Base-by-base conservation (phyloP, 1,284 basidiomycete genomes). In the Clitocybe nebularis region DNA sequence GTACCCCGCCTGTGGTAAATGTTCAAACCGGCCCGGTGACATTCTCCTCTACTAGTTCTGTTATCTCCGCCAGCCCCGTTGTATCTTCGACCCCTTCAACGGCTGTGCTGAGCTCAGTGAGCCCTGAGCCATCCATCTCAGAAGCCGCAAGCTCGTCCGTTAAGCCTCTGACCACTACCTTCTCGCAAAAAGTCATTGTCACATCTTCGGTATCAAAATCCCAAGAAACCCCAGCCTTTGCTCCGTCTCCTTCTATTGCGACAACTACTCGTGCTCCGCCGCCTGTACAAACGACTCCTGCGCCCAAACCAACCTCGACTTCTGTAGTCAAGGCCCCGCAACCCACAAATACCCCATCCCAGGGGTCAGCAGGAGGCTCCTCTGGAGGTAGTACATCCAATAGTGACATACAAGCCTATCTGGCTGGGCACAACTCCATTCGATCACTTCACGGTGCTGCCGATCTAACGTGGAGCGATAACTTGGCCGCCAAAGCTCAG, bases 371-470 rank as follows among this genome's bases (percentile, higher is more conserved):
- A 17, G 45, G 39, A 19, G 46, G 45, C 8, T 32, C 32, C 16
- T 34, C 43, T 22, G 24, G 41, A 29, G 55, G 53, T 36, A 41
- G 54, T 16, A 56, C 62, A 20, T 59, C 60, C 22, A 47, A 45
- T 36, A 58, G 60, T 23, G 71, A 75, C 49, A 63, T 69, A 14
- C 54, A 66, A 36, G 57, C 63, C 3, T 83, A 80, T 50, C 67
- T 86, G 25, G 46, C 59, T 6, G 70, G 65, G 7, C 84, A 87
- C 61, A 87, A 86, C 61, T 58, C 64, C 1, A 54, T 78, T 45
- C 75, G 83, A 25, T 67, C 75, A 1, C 60, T 73, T 46, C 80
- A 85, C 54, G 81, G 80, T 36, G 84, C 83, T 11, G 44, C 57
- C 2, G 49, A 72, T 16, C 61, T 88, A 34, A 71, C 69, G 1